Evolutionary conservation across 2,329 filamentous ascomycete species (phyloP).

Genomic region (Thielaviopsis populi): DNA sequence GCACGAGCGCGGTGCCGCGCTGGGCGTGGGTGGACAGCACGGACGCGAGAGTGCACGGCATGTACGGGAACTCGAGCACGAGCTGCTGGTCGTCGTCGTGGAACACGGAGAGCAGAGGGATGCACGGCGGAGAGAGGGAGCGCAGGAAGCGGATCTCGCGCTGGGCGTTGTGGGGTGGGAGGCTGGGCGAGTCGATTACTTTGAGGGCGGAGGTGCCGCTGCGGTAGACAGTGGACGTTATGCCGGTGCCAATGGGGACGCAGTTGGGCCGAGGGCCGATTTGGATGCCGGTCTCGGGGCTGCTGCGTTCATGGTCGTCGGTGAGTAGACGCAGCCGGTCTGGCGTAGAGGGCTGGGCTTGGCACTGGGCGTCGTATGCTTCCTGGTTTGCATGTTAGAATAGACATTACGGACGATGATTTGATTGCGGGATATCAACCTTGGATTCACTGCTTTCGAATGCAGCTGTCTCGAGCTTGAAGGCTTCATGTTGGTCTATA

Average conservation of each 20-base stretch:
- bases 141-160: conserved; percentile 65
- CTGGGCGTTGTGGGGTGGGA: conserved; percentile 67
- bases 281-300: conserved; percentile 24
- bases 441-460: conserved; percentile 26
- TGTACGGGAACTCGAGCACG: conserved; percentile 73
- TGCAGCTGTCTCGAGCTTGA: conserved; percentile 48
- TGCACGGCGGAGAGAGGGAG: conserved; percentile 38
- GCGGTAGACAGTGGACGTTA: conserved; percentile 74
- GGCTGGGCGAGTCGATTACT: conserved; percentile 60
- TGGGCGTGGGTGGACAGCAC: conserved; percentile 36
- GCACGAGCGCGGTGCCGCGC: conserved; percentile 17
- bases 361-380: conserved; percentile 38
- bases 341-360: conserved; percentile 16
- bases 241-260: conserved; percentile 44
- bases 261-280: conserved; percentile 43
- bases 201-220: conserved; percentile 57
- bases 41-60: conserved; percentile 56
- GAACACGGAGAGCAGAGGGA: conserved; percentile 61
- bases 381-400: conserved; percentile 31
- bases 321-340: background rate
- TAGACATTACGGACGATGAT: background rate
- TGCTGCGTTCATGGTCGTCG: background rate
- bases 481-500: conserved; percentile 33
- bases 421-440: background rate
- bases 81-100: conserved; percentile 54